A percentile compares a stretch with the other conserved stretches of the same genome.
phyloP scores from a whole-genome alignment of 148 eudicot genomes.

The Linanthus parryae region DNA sequence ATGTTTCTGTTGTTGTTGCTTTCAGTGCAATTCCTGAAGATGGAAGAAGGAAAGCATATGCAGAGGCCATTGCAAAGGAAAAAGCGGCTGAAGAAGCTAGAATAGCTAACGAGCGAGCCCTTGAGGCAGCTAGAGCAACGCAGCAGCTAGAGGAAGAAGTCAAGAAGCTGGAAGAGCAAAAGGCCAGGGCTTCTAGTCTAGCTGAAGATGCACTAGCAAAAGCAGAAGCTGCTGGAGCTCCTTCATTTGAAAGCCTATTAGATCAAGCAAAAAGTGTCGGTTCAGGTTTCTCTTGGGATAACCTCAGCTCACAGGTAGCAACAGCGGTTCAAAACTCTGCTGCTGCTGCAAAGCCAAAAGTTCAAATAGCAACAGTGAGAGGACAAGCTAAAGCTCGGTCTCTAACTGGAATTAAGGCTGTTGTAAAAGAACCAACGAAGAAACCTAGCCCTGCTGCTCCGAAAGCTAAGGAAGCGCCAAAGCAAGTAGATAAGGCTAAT shows the following conservation, averaged over 20 bases:
- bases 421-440: slow-evolving; percentile 40
- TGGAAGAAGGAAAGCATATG: slow-evolving; percentile 75
- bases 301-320: slow-evolving; percentile 62
- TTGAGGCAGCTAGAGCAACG: slow-evolving; percentile 50
- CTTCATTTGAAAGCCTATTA: slow-evolving; percentile 47
- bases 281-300: slow-evolving; percentile 64
- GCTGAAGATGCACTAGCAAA: slow-evolving; percentile 59
- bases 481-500: slow-evolving; percentile 28
- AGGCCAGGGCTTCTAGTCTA: slow-evolving; percentile 35
- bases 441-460: slow-evolving; percentile 15
- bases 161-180: slow-evolving; percentile 45
- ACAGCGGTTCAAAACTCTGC: slow-evolving; percentile 43
- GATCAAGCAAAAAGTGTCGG: slow-evolving; percentile 49
- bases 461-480: slow-evolving; percentile 21
- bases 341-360: slow-evolving; percentile 42
- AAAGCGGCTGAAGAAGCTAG: slow-evolving; percentile 73
- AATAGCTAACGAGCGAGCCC: slow-evolving; percentile 57
- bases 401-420: slow-evolving; percentile 57
- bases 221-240: slow-evolving; percentile 51
- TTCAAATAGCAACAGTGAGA: slow-evolving; percentile 76
- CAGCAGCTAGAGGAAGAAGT: slow-evolving; percentile 49
- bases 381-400: slow-evolving; percentile 87
- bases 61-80: slow-evolving; percentile 65
- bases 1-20: background rate
- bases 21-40: slow-evolving; percentile 90